Evolutionary conservation across 176 grass and related monocot species (phyloP).

Genomic region (Avena atlantica): DNA sequence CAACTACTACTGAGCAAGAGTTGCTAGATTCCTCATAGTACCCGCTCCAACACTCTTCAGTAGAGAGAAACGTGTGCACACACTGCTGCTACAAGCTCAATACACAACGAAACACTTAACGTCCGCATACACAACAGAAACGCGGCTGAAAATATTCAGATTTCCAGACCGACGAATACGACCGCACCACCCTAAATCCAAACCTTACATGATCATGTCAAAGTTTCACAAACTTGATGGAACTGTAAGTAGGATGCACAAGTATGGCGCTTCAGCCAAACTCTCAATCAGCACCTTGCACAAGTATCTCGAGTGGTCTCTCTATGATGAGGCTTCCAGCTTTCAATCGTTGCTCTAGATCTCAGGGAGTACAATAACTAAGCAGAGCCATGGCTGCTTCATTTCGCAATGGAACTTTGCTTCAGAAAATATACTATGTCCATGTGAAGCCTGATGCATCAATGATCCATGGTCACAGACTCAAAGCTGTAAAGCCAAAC

Average conservation of each 20-base stretch:
- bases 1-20: no score
- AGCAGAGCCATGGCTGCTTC: neutral
- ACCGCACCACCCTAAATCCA: neutral
- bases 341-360: neutral
- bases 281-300: neutral
- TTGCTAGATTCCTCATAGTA: neutral
- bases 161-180: neutral
- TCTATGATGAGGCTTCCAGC: neutral
- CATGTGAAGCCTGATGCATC: neutral
- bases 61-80: no score
- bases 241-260: neutral
- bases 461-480: neutral
- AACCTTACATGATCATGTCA: neutral
- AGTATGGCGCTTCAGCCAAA: neutral
- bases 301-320: neutral
- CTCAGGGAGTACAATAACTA: neutral
- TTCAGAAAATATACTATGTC: neutral
- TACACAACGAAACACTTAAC: no score
- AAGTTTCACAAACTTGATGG: neutral
- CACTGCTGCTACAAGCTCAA: no score
- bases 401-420: neutral
- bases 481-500: neutral
- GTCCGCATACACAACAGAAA: no score
- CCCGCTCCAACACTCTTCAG: no score
- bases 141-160: no score